phyloP scores from a whole-genome alignment of 306 rosid species.

The Vicia villosa region DNA sequence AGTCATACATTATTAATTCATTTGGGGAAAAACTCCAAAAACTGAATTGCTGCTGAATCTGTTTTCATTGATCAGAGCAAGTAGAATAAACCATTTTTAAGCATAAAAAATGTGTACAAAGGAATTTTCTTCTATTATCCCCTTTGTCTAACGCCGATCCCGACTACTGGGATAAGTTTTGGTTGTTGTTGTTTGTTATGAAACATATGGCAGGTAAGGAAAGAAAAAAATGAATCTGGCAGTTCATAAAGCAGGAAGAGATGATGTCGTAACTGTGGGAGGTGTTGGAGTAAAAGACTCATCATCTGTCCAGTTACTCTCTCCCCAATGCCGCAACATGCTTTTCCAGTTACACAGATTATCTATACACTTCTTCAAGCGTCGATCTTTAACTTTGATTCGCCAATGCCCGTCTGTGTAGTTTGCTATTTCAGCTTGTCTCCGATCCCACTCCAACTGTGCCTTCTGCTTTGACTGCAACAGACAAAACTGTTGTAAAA shows the following conservation, averaged over 20 bases:
- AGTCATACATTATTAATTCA: conserved; percentile 8
- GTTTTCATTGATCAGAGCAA: conserved; percentile 19
- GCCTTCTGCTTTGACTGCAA: conserved; percentile 88
- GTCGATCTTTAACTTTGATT: conserved; percentile 56
- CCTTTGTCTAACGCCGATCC: conserved; percentile 20
- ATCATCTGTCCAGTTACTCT: conserved; percentile 89
- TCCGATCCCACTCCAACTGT: conserved; percentile 84
- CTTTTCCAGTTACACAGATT: conserved; percentile 77
- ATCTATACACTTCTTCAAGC: conserved; percentile 74
- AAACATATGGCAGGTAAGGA: not conserved
- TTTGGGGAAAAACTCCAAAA: conserved; percentile 13
- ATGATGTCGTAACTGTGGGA: conserved; percentile 46
- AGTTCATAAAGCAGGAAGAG: conserved; percentile 44
- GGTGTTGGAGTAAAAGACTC: conserved; percentile 55
- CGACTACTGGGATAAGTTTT: not conserved
- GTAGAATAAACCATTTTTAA: conserved; percentile 32
- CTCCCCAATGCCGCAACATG: conserved; percentile 97
- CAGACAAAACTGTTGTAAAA: conserved; percentile 79
- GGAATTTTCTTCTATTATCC: not conserved
- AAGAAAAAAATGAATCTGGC: conserved; percentile 9
- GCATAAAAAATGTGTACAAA: conserved; percentile 20
- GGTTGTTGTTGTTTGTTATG: not conserved
- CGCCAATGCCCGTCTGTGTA: conserved; percentile 87
- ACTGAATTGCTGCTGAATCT: conserved; percentile 28
- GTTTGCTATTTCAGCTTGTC: conserved; percentile 71